These are phyloP conservation scores for Lomentospora prolificans DNA, from an alignment of 2,329 filamentous ascomycete genomes.

Conservation along the genomic window DNA sequence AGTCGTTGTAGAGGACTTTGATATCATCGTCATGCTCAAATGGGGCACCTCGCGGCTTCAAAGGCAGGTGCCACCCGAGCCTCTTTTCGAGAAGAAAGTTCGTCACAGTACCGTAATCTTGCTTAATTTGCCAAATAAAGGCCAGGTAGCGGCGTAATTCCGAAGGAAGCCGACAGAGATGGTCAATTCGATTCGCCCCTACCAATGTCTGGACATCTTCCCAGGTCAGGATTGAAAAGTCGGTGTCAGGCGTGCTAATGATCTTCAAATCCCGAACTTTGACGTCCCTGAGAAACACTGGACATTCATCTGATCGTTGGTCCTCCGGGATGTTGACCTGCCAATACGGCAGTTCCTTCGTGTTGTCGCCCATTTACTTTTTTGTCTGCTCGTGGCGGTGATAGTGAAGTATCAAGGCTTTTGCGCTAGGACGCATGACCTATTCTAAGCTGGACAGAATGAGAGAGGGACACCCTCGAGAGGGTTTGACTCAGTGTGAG, in stretches of 20 bases:
- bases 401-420: background rate
- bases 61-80: conserved; percentile 54
- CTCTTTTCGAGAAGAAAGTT: conserved; percentile 63
- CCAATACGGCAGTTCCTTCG: conserved; percentile 55
- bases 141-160: conserved; percentile 69
- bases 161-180: conserved; percentile 67
- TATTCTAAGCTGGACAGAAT: too few species aligned
- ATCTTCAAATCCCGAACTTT: conserved; percentile 60
- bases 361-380: background rate
- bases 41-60: conserved; percentile 23
- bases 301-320: conserved; percentile 57
- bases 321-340: conserved; percentile 63
- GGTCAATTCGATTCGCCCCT: conserved; percentile 56
- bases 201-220: conserved; percentile 55
- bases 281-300: conserved; percentile 55
- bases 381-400: background rate
- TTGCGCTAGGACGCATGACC: background rate
- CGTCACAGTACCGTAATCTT: conserved; percentile 66
- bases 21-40: conserved; percentile 46
- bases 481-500: too few species aligned
- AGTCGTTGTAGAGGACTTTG: conserved; percentile 80
- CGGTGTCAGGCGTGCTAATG: conserved; percentile 58
- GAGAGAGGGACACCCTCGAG: too few species aligned
- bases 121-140: conserved; percentile 54
- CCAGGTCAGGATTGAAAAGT: conserved; percentile 60